These are phyloP conservation scores for Fraxinus angustifolia DNA, from an alignment of 305 asterid species.

Conservation along the genomic window DNA sequence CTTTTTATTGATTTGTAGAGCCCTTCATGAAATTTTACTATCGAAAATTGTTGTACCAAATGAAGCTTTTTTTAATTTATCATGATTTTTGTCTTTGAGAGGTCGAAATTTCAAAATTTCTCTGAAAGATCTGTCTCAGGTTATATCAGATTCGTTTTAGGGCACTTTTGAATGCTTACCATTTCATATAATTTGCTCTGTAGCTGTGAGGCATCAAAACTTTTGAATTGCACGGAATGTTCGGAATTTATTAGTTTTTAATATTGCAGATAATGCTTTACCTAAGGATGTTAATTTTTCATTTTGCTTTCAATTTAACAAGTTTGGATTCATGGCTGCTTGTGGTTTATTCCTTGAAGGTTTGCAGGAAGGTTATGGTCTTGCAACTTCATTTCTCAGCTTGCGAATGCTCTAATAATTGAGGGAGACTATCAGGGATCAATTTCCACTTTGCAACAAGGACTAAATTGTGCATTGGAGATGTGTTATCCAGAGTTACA, in stretches of 20 bases:
- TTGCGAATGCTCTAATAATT: slow-evolving; percentile 82
- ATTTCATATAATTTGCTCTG: slow-evolving; percentile 6
- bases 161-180: not conserved
- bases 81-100: not conserved
- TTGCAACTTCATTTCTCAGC: slow-evolving; percentile 95
- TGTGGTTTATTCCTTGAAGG: slow-evolving; percentile 44
- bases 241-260: not conserved
- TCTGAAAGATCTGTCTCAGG: slow-evolving; percentile 1
- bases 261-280: slow-evolving; percentile 6
- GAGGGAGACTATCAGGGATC: slow-evolving; percentile 89
- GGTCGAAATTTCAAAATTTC: not conserved
- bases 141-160: slow-evolving; percentile 5
- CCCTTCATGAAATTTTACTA: not conserved
- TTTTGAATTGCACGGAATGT: not conserved
- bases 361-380: slow-evolving; percentile 85
- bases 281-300: slow-evolving; percentile 14
- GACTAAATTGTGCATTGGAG: slow-evolving; percentile 64
- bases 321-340: slow-evolving; percentile 16
- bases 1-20: not conserved
- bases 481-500: slow-evolving; percentile 95
- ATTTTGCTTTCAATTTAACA: slow-evolving; percentile 16
- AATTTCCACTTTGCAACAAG: slow-evolving; percentile 63
- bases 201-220: slow-evolving; percentile 1
- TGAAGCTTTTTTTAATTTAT: not conserved
- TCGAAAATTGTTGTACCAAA: not conserved